A percentile compares a stretch with the other conserved stretches of the same genome.
These are phyloP conservation scores for Fusarium falciforme DNA, from an alignment of 2,329 filamentous ascomycete species.

Conservation along the genomic window DNA sequence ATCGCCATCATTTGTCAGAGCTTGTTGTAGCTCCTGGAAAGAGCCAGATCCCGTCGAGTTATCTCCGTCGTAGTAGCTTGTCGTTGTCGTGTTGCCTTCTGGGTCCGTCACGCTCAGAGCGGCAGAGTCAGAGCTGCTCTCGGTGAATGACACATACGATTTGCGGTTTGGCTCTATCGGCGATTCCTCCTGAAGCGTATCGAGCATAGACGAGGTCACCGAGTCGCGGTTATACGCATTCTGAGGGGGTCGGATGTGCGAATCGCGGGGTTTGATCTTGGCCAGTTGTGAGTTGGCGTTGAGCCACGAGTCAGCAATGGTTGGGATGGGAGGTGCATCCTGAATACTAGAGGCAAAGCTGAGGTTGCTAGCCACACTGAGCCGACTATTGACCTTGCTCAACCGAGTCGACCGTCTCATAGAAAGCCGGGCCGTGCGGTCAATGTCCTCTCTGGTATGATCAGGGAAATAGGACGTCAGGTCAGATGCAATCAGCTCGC, in stretches of 20 bases:
- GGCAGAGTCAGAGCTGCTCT: constrained; percentile 77
- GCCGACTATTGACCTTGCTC: constrained; percentile 90
- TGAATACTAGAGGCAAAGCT: constrained; percentile 93
- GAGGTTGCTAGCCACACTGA: constrained; percentile 93
- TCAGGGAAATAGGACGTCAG: constrained; percentile 97
- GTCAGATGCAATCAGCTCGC: constrained; percentile 96
- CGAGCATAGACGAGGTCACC: constrained; percentile 87
- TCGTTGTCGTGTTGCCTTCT: constrained; percentile 75
- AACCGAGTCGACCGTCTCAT: constrained; percentile 90
- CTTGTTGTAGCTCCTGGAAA: constrained; percentile 84
- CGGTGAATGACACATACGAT: constrained; percentile 91
- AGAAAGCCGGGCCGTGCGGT: constrained; percentile 92
- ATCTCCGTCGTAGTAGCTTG: constrained; percentile 88
- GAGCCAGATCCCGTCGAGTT: constrained; percentile 79
- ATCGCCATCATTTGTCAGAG: constrained; percentile 90
- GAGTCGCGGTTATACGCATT: constrained; percentile 78
- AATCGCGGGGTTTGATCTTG: constrained; percentile 56
- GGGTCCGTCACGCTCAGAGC: constrained; percentile 81
- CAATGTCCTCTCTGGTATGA: constrained; percentile 92
- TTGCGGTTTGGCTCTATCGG: constrained; percentile 88
- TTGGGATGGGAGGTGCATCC: constrained; percentile 94
- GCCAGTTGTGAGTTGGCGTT: constrained; percentile 57
- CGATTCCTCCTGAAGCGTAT: constrained; percentile 91
- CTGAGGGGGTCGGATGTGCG: constrained; percentile 58
- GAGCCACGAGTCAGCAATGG: constrained; percentile 94